Conservation (phyloP, 2,329 filamentous ascomycete genomes). For the Paramyrothecium roridum region DNA sequence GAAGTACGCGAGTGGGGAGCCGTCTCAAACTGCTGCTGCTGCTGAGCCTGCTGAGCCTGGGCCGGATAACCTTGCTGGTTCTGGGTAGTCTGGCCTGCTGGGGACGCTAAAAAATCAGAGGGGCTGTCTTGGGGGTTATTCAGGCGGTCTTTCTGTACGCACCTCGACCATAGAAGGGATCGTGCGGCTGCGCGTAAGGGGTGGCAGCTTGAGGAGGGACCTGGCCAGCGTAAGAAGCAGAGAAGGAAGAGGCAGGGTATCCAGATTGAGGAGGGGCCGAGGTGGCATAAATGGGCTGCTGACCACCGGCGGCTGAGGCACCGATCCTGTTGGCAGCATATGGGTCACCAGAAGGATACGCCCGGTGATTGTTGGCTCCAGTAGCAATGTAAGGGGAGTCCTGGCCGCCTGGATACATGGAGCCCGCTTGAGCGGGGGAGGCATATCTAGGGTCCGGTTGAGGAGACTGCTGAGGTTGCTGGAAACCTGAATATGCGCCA, state of each 20-base stretch:
- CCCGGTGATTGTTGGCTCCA: slow-evolving; percentile 29
- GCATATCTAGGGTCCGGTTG: slow-evolving; percentile 29
- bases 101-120: slow-evolving; percentile 51
- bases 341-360: slow-evolving; percentile 26
- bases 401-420: slow-evolving; percentile 26
- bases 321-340: slow-evolving; percentile 25
- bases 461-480: slow-evolving; percentile 26
- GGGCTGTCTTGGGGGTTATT: slow-evolving; percentile 11
- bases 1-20: slow-evolving; percentile 35
- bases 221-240: slow-evolving; percentile 31
- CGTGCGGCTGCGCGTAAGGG: slow-evolving; percentile 40
- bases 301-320: slow-evolving; percentile 23
- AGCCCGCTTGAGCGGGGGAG: slow-evolving; percentile 19
- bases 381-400: slow-evolving; percentile 31
- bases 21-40: slow-evolving; percentile 43
- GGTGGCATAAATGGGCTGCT: slow-evolving; percentile 29
- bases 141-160: slow-evolving; percentile 40
- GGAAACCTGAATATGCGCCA: slow-evolving; percentile 26
- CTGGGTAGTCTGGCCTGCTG: slow-evolving; percentile 39
- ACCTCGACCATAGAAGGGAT: slow-evolving; percentile 59
- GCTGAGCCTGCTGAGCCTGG: slow-evolving; percentile 32
- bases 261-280: slow-evolving; percentile 23
- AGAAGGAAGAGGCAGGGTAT: slow-evolving; percentile 25
- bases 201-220: slow-evolving; percentile 23
- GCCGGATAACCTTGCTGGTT: slow-evolving; percentile 34